Percentiles rank a stretch among this genome's conserved stretches.
phyloP scores from a whole-genome alignment of 148 eudicot species.

The Rhododendron vialii region DNA sequence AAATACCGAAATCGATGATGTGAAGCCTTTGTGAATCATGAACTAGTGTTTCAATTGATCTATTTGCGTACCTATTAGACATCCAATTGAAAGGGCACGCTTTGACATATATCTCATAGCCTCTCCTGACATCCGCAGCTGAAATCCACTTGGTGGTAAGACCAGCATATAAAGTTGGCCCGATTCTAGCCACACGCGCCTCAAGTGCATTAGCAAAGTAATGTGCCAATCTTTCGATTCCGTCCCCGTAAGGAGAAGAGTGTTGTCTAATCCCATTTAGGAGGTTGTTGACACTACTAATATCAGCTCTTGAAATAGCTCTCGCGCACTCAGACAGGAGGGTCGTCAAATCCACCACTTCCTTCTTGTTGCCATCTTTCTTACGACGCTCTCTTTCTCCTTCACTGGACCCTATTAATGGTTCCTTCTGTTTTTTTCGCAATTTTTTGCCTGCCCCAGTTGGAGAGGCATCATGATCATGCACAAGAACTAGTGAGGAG shows the following conservation, averaged over 20 bases:
- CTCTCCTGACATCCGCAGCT: constrained; percentile 41
- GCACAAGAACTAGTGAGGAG: background rate
- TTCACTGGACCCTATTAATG: background rate
- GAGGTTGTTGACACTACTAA: constrained; percentile 34
- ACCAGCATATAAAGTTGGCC: constrained; percentile 28
- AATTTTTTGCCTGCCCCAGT: background rate
- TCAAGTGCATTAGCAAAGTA: constrained; percentile 31
- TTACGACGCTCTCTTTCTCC: constrained; percentile 10
- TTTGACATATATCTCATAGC: constrained; percentile 29
- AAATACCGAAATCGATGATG: constrained; percentile 60
- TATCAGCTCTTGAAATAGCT: constrained; percentile 39
- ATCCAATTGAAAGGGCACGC: constrained; percentile 50
- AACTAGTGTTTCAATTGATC: constrained; percentile 36
- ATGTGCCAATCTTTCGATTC: constrained; percentile 31
- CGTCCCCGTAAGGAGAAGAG: constrained; percentile 28
- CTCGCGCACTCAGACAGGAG: constrained; percentile 65
- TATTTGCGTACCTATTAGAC: constrained; percentile 44
- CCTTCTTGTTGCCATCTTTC: constrained; percentile 15
- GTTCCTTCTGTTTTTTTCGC: background rate
- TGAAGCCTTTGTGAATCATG: constrained; percentile 32
- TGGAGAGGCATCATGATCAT: background rate
- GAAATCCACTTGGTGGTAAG: constrained; percentile 22
- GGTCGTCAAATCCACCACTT: constrained; percentile 46
- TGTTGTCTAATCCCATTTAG: constrained; percentile 28
- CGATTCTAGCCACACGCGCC: constrained; percentile 53